Evolutionary conservation across 305 asterid genomes (phyloP).

Genomic region (Withania somnifera): DNA sequence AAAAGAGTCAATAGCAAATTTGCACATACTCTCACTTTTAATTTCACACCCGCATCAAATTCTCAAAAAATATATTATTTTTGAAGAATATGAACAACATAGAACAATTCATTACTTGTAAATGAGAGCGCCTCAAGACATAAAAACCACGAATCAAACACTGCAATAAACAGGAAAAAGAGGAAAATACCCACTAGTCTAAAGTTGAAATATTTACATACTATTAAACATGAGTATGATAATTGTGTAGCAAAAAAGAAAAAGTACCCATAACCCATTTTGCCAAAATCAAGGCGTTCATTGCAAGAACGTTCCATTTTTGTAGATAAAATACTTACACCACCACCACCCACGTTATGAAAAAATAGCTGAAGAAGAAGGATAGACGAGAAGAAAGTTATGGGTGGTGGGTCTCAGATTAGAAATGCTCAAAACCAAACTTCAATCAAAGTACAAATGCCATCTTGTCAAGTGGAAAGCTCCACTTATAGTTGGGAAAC

Average conservation of each 20-base stretch:
- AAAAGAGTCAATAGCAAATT: too few species aligned
- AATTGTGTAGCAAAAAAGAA: not conserved
- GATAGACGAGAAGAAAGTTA: not conserved
- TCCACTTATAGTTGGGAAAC: not conserved
- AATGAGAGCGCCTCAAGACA: not conserved
- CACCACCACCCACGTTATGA: constrained; percentile 6
- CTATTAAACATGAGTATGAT: not conserved
- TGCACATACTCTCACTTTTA: too few species aligned
- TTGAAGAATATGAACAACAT: too few species aligned
- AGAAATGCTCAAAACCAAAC: constrained; percentile 12
- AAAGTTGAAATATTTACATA: not conserved
- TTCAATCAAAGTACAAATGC: constrained; percentile 7
- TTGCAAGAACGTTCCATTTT: constrained; percentile 56
- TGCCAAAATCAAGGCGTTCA: constrained; percentile 89
- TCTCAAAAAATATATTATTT: too few species aligned
- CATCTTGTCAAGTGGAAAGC: not conserved
- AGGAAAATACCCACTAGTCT: not conserved
- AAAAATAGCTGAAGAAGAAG: constrained; percentile 4
- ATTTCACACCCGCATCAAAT: too few species aligned
- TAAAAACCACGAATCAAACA: not conserved
- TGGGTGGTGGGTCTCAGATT: not conserved
- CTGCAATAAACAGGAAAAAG: not conserved
- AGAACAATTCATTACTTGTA: too few species aligned
- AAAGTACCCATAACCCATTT: constrained; percentile 90
- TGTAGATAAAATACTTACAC: constrained; percentile 2